Percentiles rank a stretch among this genome's conserved stretches.
These are phyloP conservation scores for Sporothrix sp. DNA, from an alignment of 2,329 filamentous ascomycete species.

Conservation along the genomic window DNA sequence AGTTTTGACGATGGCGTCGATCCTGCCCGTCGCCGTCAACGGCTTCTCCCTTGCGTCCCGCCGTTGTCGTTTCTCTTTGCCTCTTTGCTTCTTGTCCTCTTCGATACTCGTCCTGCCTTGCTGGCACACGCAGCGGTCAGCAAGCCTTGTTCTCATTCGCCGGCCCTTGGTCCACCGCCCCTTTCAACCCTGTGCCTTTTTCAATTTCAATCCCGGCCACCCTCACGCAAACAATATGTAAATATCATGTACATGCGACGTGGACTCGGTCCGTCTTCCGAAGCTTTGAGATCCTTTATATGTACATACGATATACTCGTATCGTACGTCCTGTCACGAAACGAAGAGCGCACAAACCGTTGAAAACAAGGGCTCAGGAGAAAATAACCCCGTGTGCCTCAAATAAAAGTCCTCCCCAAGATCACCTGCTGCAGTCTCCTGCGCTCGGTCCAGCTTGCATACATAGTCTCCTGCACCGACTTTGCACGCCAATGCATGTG, in stretches of 20 bases:
- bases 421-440: too few species aligned
- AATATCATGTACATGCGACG: too few species aligned
- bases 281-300: too few species aligned
- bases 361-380: neutral
- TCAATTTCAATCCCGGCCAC: constrained; percentile 1
- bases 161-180: neutral
- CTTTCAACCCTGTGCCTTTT: neutral
- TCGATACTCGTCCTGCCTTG: neutral
- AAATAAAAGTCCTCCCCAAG: too few species aligned
- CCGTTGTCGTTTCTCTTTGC: neutral
- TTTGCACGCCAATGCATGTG: constrained; percentile 5
- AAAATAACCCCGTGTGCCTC: neutral
- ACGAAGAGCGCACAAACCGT: neutral
- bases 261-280: too few species aligned
- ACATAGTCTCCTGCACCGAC: constrained; percentile 1
- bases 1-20: too few species aligned
- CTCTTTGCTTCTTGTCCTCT: neutral
- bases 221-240: too few species aligned
- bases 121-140: too few species aligned
- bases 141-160: too few species aligned
- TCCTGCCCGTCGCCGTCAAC: too few species aligned
- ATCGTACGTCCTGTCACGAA: neutral
- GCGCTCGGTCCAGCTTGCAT: neutral
- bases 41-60: too few species aligned
- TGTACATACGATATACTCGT: too few species aligned